These are phyloP conservation scores for Daldinia bambusicola DNA, from an alignment of 495 filamentous ascomycete species.

Conservation along the genomic window DNA sequence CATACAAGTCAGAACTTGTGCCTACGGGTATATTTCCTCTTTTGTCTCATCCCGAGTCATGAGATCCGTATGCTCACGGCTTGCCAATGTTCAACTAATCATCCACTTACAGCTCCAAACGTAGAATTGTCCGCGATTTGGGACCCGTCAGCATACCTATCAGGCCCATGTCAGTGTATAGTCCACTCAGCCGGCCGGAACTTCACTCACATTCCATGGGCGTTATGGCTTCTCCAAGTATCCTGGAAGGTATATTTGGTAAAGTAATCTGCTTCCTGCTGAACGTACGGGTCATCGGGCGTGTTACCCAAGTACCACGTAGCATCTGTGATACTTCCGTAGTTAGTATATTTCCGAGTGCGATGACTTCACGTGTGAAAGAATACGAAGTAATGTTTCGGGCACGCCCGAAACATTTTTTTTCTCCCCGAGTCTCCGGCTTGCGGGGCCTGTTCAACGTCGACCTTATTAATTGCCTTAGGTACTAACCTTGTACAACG, in stretches of 20 bases:
- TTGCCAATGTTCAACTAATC: not conserved
- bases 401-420: conserved; percentile 25
- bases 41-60: not conserved
- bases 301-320: conserved; percentile 68
- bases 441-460: conserved; percentile 21
- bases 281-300: conserved; percentile 61
- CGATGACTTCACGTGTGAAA: conserved; percentile 9
- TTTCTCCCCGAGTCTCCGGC: conserved; percentile 21
- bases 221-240: conserved; percentile 62
- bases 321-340: conserved; percentile 55
- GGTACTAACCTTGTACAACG: conserved; percentile 52
- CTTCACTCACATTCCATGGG: conserved; percentile 59
- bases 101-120: conserved; percentile 55
- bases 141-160: conserved; percentile 61
- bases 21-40: not conserved
- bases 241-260: conserved; percentile 69
- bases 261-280: conserved; percentile 65
- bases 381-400: conserved; percentile 17
- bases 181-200: not conserved
- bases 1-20: conserved; percentile 11
- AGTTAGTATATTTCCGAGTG: conserved; percentile 28
- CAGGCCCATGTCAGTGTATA: conserved; percentile 7
- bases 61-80: conserved; percentile 8
- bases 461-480: conserved; percentile 18
- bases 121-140: conserved; percentile 57